Evolutionary conservation across 2,329 filamentous ascomycete species (phyloP), one percentile per base, ranked within the genome.

Genomic region (Trichophyton rubrum): DNA sequence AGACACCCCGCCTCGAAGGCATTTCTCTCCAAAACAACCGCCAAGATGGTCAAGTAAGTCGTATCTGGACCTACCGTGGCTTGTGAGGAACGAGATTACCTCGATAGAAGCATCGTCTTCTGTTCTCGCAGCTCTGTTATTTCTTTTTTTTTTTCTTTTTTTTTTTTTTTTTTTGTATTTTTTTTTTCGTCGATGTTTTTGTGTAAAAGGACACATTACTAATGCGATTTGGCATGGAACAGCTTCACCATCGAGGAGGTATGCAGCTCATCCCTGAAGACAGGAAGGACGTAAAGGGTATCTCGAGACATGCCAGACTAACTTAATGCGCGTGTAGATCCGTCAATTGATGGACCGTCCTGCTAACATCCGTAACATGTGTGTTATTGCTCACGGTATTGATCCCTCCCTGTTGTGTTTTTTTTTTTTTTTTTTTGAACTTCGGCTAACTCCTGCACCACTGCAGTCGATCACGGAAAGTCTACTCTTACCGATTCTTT

Each of bases 21-120:
- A 56, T 61, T 65, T 47, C 22, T 24, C 71, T 71, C 61, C 68
- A 64, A 68, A 70, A 72, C 70, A 71, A 89, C 90, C 89, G 90
- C 82, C 87, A 96, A 90, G 78, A 99, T 99, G 93, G 93, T 99
- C 79, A 96, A 97, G 91, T 96, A 88, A 88, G 91, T 92, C 60
- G 53, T 59, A 60, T 62, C 58, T 51, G 24, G 43, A 13, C 53
- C 22, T 27, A 1, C 33, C 40, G 3, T 8, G 9, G 24, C 20
- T 8, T n/a, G 49, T 24, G 27, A 33, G 27, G 33, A 5, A 15
- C 4, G 22, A 24, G 49, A 27, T 27, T 30, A 24, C 9, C 22
- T 30, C 22, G 7, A 30, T 53, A 53, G 43, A 4, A 47, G 24
- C 49, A 15, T 53, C 24, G 22, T 17, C 27, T 33, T n/a, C 49